Percentiles rank a stretch among this genome's conserved stretches.
phyloP scores from a whole-genome alignment of 306 rosid species.

The Glycine tomentella region DNA sequence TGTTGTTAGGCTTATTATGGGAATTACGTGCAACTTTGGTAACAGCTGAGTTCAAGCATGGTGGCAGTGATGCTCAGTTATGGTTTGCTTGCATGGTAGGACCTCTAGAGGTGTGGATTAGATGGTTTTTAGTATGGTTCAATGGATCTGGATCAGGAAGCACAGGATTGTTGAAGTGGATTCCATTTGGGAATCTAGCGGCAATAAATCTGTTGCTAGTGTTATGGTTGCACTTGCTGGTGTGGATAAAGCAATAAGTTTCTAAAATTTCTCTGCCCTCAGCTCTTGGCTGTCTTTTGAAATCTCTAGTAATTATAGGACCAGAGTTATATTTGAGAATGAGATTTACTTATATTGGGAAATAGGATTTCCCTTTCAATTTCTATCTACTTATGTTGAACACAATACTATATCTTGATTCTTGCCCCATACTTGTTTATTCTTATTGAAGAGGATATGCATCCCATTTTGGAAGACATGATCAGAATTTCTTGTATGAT shows the following conservation, averaged over 20 bases:
- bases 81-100: constrained; percentile 82
- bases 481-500: constrained; percentile 7
- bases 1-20: constrained; percentile 52
- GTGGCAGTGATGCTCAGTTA: constrained; percentile 52
- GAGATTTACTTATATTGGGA: no score
- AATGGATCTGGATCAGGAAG: no score
- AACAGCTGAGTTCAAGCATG: constrained; percentile 49
- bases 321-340: neutral
- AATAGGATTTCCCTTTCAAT: no score
- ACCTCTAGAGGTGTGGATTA: constrained; percentile 38
- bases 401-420: neutral
- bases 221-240: no score
- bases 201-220: no score
- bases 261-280: neutral
- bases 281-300: neutral
- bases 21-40: constrained; percentile 43
- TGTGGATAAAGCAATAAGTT: constrained; percentile 37
- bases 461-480: neutral
- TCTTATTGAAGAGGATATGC: neutral
- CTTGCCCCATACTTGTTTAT: constrained; percentile 35
- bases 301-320: neutral
- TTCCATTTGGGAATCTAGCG: no score
- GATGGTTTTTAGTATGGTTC: no score
- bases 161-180: no score
- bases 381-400: neutral